phyloP scores from a whole-genome alignment of 2,329 filamentous ascomycete genomes.

The Trichophyton rubrum region DNA sequence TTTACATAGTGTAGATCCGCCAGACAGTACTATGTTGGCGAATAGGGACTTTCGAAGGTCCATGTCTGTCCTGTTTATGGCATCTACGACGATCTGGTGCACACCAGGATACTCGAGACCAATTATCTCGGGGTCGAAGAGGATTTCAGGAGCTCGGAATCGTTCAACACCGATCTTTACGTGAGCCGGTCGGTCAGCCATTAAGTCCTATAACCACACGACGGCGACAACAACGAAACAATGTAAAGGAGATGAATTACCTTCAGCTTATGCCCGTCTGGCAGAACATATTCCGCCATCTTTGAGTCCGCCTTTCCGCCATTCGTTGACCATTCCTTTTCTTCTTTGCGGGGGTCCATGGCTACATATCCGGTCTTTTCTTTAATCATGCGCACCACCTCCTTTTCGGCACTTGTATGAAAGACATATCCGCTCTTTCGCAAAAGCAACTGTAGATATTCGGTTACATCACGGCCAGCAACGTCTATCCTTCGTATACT shows the following conservation, averaged over 20 bases:
- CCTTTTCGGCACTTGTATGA: slow-evolving; percentile 96
- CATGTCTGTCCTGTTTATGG: slow-evolving; percentile 88
- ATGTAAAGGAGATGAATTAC: slow-evolving; percentile 32
- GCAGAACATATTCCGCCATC: slow-evolving; percentile 73
- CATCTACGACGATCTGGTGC: slow-evolving; percentile 94
- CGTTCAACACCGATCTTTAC: slow-evolving; percentile 77
- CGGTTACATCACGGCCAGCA: slow-evolving; percentile 88
- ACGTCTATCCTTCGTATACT: slow-evolving; percentile 94
- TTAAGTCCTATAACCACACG: not conserved
- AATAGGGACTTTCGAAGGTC: slow-evolving; percentile 89
- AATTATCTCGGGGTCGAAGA: slow-evolving; percentile 95
- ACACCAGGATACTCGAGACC: slow-evolving; percentile 93
- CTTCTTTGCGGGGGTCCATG: slow-evolving; percentile 78
- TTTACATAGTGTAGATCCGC: slow-evolving; percentile 89
- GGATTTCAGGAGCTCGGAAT: slow-evolving; percentile 90
- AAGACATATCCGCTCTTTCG: slow-evolving; percentile 90
- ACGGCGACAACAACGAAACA: slow-evolving; percentile 1
- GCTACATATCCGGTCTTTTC: slow-evolving; percentile 89
- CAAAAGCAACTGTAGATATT: slow-evolving; percentile 80
- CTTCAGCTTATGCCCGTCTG: slow-evolving; percentile 89
- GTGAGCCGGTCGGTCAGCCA: not conserved
- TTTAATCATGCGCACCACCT: slow-evolving; percentile 95
- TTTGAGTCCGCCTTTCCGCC: slow-evolving; percentile 66
- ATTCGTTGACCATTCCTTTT: slow-evolving; percentile 76
- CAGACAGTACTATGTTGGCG: slow-evolving; percentile 92